Evolutionary conservation across 108 stramenopile genomes (phyloP).

Genomic region (Nannochloropsis salina): DNA sequence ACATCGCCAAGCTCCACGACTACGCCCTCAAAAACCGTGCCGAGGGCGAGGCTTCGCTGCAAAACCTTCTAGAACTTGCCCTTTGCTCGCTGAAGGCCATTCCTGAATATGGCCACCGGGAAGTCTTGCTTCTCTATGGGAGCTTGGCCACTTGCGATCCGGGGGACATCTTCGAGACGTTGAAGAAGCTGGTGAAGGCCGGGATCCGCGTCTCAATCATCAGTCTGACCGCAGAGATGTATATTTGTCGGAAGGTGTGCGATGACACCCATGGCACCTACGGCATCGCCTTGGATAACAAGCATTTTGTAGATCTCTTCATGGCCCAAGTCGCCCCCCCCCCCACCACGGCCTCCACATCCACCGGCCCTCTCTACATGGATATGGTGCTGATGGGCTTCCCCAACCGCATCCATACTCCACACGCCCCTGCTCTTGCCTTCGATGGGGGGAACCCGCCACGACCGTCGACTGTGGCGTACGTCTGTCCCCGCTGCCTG

Average conservation of each 20-base stretch:
- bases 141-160: conserved; percentile 55
- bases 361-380: conserved; percentile 41
- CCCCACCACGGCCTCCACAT: conserved; percentile 34
- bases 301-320: conserved; percentile 47
- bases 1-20: conserved; percentile 40
- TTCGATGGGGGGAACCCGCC: conserved; percentile 50
- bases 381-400: conserved; percentile 58
- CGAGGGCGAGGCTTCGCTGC: conserved; percentile 51
- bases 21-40: neutral
- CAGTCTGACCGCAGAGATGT: conserved; percentile 56
- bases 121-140: conserved; percentile 52
- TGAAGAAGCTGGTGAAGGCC: conserved; percentile 41
- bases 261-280: conserved; percentile 52
- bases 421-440: neutral
- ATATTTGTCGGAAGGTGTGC: conserved; percentile 46
- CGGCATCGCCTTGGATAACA: conserved; percentile 47
- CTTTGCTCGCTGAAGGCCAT: conserved; percentile 40
- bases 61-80: conserved; percentile 47
- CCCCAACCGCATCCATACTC: conserved; percentile 37
- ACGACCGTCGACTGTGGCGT: conserved; percentile 40
- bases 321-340: conserved; percentile 54
- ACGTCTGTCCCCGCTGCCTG: conserved; percentile 54
- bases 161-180: conserved; percentile 54
- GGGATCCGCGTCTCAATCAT: conserved; percentile 50
- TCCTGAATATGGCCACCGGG: conserved; percentile 53